These are phyloP conservation scores for Macaranga tanarius DNA, from an alignment of 441 rosid genomes.

Conservation along the genomic window DNA sequence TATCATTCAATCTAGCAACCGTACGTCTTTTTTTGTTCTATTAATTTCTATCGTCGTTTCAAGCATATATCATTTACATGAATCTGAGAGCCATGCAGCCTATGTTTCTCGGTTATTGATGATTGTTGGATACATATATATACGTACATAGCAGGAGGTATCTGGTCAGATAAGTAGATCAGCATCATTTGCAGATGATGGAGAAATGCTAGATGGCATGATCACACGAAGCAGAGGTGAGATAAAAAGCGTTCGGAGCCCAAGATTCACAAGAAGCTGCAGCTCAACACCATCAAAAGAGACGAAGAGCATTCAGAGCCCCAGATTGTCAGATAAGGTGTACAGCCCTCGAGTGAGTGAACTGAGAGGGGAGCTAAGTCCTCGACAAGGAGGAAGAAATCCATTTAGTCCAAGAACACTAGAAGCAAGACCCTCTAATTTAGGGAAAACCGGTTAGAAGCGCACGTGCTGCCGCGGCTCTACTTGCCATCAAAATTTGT, in stretches of 20 bases:
- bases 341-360: conserved; percentile 58
- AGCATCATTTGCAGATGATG: conserved; percentile 37
- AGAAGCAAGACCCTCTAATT: conserved; percentile 56
- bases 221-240: conserved; percentile 74
- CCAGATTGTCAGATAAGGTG: conserved; percentile 49
- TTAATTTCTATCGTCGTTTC: too few species aligned
- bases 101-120: neutral
- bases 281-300: conserved; percentile 47
- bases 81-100: too few species aligned
- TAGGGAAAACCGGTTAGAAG: conserved; percentile 64
- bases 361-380: conserved; percentile 51
- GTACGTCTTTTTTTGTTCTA: conserved; percentile 35
- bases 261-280: conserved; percentile 44
- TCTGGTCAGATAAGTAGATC: conserved; percentile 32
- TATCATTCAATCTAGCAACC: conserved; percentile 44
- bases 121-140: neutral
- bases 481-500: too few species aligned
- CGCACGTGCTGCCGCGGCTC: too few species aligned
- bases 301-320: conserved; percentile 51
- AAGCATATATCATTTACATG: too few species aligned
- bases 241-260: conserved; percentile 50
- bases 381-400: conserved; percentile 49
- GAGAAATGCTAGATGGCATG: conserved; percentile 62
- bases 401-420: conserved; percentile 57
- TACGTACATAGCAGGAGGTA: conserved; percentile 48